Base-by-base conservation (phyloP, 345 rosid species). In the Eucalyptus curtisii region DNA sequence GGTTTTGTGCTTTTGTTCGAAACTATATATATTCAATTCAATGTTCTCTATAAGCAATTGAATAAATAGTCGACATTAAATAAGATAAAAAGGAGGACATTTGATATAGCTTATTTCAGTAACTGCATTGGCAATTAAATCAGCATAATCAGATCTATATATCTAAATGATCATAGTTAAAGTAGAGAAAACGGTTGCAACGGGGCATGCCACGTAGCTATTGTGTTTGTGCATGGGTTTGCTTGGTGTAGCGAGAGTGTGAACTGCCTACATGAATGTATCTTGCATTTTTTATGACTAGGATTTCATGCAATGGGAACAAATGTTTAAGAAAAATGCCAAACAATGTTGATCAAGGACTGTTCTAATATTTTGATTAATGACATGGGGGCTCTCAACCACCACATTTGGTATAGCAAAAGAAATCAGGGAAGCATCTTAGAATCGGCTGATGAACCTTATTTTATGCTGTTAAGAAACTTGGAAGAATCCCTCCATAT, bases 371-470 rank as follows among this genome's bases (percentile, higher is more conserved):
- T 50, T 17, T 50, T 50, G 53, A 50, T 50, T 17, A 17, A 3
- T 50, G 53, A 12, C 3, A 27, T 5, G 53, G 17, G n/a, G 30
- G n/a, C 14, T 25, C 66, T 57, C n/a, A 57, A 57, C 4, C 14
- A 57, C 66, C 66, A 5, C 15, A 4, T 5, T 57, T 57, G 25
- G n/a, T 7, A 57, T 57, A 57, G 15, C 66, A 2, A 57, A 57
- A 25, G 66, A 57, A 57, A 57, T 25, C 7, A 25, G 0, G 7
- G 2, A 61, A 30, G 33, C 1, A 61, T 61, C 33, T 61, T 30
- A 33, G 5, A 13, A 61, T 27, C 1, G 0, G 0, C 4, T 6
- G 9, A 27, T 4, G 0, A 6, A 30, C 5, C 3, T 61, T 30
- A 61, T 61, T 6, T 12, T 0, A 61, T 59, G 16, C 13, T 24